Percentiles rank a stretch among this genome's conserved stretches.
phyloP scores from a whole-genome alignment of 352 stramenopile species.

The Phytopythium montanum region DNA sequence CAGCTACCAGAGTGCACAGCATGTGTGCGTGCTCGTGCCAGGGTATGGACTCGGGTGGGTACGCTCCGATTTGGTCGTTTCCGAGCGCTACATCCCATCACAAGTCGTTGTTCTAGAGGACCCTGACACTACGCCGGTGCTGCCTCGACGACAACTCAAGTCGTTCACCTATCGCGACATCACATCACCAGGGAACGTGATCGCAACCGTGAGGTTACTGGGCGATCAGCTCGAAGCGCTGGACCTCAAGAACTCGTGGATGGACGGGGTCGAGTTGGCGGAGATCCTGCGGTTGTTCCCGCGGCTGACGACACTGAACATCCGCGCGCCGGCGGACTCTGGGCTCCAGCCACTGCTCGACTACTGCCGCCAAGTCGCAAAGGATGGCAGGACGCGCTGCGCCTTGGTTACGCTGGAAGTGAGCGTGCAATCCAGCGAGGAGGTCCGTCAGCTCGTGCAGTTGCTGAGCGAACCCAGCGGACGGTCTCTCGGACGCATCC shows the following conservation, averaged over 20 bases:
- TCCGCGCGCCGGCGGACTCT: conserved; percentile 1
- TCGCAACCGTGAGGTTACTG: conserved; percentile 13
- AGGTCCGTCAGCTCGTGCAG: conserved; percentile 1
- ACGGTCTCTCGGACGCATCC: neutral
- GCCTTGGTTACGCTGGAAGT: conserved; percentile 1
- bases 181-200: conserved; percentile 9
- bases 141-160: conserved; percentile 8
- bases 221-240: conserved; percentile 15
- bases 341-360: neutral
- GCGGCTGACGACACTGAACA: conserved; percentile 12
- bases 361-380: neutral
- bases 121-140: neutral
- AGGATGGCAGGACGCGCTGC: neutral
- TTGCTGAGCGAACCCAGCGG: neutral
- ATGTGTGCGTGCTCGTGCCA: conserved; percentile 31
- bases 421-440: conserved; percentile 1
- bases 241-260: conserved; percentile 9
- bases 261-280: conserved; percentile 9
- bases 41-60: conserved; percentile 35
- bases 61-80: neutral
- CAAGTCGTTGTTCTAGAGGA: neutral
- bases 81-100: conserved; percentile 6
- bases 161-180: conserved; percentile 22
- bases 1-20: conserved; percentile 16
- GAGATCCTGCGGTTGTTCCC: conserved; percentile 19